phyloP scores from a whole-genome alignment of 2,329 filamentous ascomycete genomes.

The Fusarium penzigii region DNA sequence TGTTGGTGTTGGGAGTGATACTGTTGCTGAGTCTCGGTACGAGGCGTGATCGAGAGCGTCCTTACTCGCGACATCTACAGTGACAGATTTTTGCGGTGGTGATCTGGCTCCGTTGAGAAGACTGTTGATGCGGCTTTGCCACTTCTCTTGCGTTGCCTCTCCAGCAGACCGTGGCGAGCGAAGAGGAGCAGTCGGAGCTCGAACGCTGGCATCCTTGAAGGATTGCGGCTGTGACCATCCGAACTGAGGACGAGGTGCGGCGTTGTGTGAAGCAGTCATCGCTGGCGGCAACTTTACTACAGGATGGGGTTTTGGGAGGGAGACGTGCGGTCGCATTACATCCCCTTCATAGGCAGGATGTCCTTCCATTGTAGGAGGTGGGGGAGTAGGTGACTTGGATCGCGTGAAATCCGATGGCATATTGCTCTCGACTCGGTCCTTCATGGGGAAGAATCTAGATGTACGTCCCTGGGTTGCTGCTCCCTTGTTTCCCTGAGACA shows the following conservation, averaged over 20 bases:
- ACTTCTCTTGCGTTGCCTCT: conserved; percentile 50
- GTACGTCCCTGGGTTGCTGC: conserved; percentile 48
- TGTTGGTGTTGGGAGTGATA: conserved; percentile 59
- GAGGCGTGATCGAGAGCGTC: conserved; percentile 61
- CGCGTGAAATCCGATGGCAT: conserved; percentile 41
- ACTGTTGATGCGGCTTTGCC: conserved; percentile 84
- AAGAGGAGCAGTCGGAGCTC: conserved; percentile 23
- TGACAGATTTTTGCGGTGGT: conserved; percentile 57
- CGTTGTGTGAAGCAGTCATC: conserved; percentile 23
- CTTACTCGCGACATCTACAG: conserved; percentile 68
- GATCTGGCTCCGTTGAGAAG: conserved; percentile 71
- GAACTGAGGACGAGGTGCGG: conserved; percentile 29
- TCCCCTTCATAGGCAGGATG: conserved; percentile 75
- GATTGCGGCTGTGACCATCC: conserved; percentile 39
- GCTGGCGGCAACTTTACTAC: conserved; percentile 79
- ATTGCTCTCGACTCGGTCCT: conserved; percentile 48
- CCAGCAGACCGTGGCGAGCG: conserved; percentile 26
- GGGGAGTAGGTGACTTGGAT: conserved; percentile 65
- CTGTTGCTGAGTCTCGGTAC: conserved; percentile 59
- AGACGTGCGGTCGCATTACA: conserved; percentile 64
- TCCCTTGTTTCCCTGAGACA: conserved; percentile 31
- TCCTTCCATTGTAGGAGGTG: conserved; percentile 68
- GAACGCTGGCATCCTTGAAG: conserved; percentile 31
- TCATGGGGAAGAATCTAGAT: conserved; percentile 64
- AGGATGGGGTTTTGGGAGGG: conserved; percentile 68